These are phyloP conservation scores for Boletus sensibilis DNA, from an alignment of 768 basidiomycete genomes.

Conservation along the genomic window DNA sequence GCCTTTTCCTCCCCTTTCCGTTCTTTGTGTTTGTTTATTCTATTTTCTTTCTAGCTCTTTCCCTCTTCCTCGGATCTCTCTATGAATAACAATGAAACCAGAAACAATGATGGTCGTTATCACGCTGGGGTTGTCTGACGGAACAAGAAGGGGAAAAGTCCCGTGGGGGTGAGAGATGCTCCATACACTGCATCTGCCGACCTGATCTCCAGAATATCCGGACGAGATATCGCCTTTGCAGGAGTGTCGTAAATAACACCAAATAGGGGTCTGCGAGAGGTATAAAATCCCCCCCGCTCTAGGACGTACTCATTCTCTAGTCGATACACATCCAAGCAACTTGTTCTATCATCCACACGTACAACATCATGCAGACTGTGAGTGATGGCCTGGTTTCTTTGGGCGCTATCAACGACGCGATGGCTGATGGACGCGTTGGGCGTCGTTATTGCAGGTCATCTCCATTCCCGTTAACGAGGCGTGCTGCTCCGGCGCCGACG, in stretches of 20 bases:
- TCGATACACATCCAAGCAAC: neutral
- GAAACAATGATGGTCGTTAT: neutral
- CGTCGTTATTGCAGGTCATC: neutral
- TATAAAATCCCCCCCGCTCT: neutral
- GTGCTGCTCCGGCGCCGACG: constrained; percentile 12
- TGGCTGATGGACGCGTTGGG: neutral
- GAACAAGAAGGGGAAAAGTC: neutral
- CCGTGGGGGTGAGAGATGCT: neutral
- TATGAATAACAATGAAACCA: neutral
- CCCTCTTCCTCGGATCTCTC: neutral
- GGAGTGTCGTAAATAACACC: neutral
- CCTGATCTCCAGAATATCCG: neutral
- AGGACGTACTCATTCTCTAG: neutral
- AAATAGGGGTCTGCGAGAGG: constrained; percentile 1
- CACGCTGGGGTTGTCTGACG: neutral
- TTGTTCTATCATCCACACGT: neutral
- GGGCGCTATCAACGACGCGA: neutral
- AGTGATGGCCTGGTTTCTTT: neutral
- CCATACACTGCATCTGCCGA: neutral
- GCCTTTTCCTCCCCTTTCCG: neutral
- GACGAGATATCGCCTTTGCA: neutral
- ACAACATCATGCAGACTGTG: constrained; percentile 15
- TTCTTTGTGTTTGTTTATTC: neutral
- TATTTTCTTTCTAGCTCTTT: neutral
- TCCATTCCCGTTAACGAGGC: constrained; percentile 19